Evolutionary conservation across 1,284 basidiomycete genomes (phyloP), one percentile per base, ranked within the genome.

Genomic region (Ganoderma leucocontextum): DNA sequence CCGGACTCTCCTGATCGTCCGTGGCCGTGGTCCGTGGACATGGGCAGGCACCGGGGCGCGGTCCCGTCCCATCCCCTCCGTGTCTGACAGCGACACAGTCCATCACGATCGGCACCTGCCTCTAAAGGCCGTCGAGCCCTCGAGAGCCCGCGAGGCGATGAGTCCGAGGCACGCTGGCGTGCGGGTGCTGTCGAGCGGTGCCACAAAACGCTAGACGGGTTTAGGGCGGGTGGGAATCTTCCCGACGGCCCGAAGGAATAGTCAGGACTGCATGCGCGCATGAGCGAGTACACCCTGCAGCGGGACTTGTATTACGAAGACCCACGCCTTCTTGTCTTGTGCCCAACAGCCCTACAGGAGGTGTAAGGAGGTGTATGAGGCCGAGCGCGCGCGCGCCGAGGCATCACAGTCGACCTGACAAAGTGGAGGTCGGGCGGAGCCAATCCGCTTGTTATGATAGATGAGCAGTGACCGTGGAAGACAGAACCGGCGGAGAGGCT

Each of bases 61-160:
- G 55, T 35, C 13, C 53, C 55, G 55, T 58, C 55, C 55, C 38
- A 38, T 15, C 38, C 55, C 9, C 36, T 38, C 33, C 29, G 25
- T 35, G 29, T 35, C 52, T 58, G 33, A 35, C 35, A 58, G 19
- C 9, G 13, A 4, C 1, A 4, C 2, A 9, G 55, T 58, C 55
- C 55, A 58, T 58, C 55, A 38, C 55, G 55, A 58, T 58, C 55
- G 19, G 55, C 55, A 38, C 55, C 17, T n/a, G 55, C 17, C 53
- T 25, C 47, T 13, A 49, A 49, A 17, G 15, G 25, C 29, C 29
- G 29, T 55, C 52, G 47, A 25, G 47, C n/a, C 29, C 29, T 29
- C 29, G 29, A 29, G 29, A 29, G 52, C 52, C 17, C 52, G 22
- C 22, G 52, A 55, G 52, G 52, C 52, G 52, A 12, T 53, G 47